These are phyloP conservation scores for Smithsoniella earleae DNA, from an alignment of 163 green algal genomes.

Conservation along the genomic window DNA sequence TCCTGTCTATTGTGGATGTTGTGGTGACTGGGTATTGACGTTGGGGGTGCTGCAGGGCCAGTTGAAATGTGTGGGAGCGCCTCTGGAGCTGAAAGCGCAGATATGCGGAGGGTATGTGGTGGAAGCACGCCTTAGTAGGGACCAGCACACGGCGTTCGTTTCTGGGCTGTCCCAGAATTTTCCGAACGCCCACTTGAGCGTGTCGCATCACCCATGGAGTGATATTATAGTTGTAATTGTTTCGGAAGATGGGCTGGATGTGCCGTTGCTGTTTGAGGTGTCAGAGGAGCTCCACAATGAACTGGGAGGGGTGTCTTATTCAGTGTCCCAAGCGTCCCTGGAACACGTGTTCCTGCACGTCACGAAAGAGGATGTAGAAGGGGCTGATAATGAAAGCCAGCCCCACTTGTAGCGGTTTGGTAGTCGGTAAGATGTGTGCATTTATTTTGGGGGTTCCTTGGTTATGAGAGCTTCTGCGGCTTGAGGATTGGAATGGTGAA, in stretches of 20 bases:
- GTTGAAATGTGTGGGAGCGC: conserved; percentile 3
- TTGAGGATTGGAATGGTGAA: no score
- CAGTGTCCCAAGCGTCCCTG: conserved; percentile 19
- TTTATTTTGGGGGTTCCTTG: no score
- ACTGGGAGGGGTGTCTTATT: neutral
- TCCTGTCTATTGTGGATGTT: neutral
- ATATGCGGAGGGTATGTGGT: conserved; percentile 17
- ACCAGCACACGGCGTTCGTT: neutral
- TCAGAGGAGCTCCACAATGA: conserved; percentile 2
- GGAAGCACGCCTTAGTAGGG: neutral
- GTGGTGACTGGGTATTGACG: no score
- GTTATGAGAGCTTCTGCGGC: no score
- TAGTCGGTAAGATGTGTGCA: no score
- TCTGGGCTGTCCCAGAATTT: neutral
- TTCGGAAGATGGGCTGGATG: neutral
- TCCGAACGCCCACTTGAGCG: neutral
- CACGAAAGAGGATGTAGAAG: neutral
- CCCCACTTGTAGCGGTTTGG: no score
- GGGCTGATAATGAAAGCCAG: no score
- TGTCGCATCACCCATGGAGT: neutral
- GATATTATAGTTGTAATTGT: conserved; percentile 24
- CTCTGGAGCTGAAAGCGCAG: conserved; percentile 16
- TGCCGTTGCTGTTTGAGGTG: neutral
- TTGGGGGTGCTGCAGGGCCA: no score
- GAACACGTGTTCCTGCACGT: conserved; percentile 30